These are phyloP conservation scores for Mycena chlorophos DNA, from an alignment of 768 basidiomycete species.

Conservation along the genomic window DNA sequence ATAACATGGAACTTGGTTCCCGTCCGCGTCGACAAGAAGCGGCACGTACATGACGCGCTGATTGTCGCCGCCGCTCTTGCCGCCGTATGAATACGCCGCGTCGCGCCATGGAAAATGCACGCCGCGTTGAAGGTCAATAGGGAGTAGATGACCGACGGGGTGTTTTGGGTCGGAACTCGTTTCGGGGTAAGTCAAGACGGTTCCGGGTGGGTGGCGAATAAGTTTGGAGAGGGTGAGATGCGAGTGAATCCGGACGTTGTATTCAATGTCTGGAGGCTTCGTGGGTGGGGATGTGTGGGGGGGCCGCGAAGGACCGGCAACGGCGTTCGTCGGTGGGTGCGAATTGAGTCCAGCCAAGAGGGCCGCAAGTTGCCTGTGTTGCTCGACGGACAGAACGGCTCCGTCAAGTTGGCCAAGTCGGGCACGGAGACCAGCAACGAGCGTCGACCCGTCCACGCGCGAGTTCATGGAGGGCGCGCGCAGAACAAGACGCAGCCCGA, in stretches of 20 bases:
- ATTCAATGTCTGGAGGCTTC: no score
- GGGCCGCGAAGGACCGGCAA: no score
- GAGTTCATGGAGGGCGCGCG: no score
- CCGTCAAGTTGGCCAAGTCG: no score
- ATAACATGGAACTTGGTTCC: not conserved
- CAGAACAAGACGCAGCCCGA: no score
- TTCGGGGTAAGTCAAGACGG: not conserved
- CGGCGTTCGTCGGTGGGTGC: no score
- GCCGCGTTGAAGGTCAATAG: not conserved
- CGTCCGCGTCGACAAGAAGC: not conserved
- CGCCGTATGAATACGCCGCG: not conserved
- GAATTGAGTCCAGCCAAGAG: no score
- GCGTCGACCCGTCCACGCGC: no score
- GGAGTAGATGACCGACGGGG: not conserved
- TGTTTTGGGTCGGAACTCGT: not conserved
- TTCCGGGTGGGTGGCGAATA: not conserved
- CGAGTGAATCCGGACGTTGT: not conserved
- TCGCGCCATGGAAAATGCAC: not conserved
- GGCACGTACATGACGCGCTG: not conserved
- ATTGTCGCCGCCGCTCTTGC: not conserved
- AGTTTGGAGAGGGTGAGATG: not conserved
- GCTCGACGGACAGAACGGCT: no score
- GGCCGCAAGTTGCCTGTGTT: no score
- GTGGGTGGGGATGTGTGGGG: no score
- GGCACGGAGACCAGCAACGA: no score